Percentiles rank a stretch among this genome's conserved stretches.
Conservation (phyloP, 2,329 filamentous ascomycete species). For the Ophiocordyceps polyrhachis-furcata region DNA sequence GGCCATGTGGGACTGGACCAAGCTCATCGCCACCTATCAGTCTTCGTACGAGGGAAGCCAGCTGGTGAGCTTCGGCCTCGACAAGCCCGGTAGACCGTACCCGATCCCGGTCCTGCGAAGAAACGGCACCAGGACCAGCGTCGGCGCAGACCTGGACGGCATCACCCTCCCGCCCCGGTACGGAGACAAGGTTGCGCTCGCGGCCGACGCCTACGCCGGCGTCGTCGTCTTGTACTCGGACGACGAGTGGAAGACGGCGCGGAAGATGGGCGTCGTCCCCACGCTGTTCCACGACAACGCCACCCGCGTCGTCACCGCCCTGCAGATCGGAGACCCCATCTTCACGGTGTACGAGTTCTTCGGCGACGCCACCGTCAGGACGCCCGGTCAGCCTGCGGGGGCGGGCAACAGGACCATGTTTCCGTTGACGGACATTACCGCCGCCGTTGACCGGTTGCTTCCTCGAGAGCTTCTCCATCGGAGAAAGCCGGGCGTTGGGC, state of each 20-base stretch:
- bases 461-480: neutral
- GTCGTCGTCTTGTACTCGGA: slow-evolving; percentile 16
- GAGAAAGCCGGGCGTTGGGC: too few species aligned
- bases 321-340: slow-evolving; percentile 3
- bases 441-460: neutral
- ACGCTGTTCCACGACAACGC: slow-evolving; percentile 4
- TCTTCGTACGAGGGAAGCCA: slow-evolving; percentile 8
- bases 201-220: slow-evolving; percentile 12
- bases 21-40: slow-evolving; percentile 14
- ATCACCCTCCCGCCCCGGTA: slow-evolving; percentile 16
- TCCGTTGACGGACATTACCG: neutral
- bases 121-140: neutral
- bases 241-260: slow-evolving; percentile 16
- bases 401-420: neutral
- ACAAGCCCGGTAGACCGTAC: neutral
- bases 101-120: neutral
- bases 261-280: slow-evolving; percentile 15
- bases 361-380: neutral
- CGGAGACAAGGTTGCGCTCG: slow-evolving; percentile 14
- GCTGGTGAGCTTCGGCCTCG: slow-evolving; percentile 16
- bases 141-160: slow-evolving; percentile 8
- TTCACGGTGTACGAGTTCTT: slow-evolving; percentile 1
- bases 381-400: neutral
- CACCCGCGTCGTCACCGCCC: slow-evolving; percentile 2
- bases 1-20: slow-evolving; percentile 2